Evolutionary conservation across 495 filamentous ascomycete genomes (phyloP).

Genomic region (Oidiodendron maius): DNA sequence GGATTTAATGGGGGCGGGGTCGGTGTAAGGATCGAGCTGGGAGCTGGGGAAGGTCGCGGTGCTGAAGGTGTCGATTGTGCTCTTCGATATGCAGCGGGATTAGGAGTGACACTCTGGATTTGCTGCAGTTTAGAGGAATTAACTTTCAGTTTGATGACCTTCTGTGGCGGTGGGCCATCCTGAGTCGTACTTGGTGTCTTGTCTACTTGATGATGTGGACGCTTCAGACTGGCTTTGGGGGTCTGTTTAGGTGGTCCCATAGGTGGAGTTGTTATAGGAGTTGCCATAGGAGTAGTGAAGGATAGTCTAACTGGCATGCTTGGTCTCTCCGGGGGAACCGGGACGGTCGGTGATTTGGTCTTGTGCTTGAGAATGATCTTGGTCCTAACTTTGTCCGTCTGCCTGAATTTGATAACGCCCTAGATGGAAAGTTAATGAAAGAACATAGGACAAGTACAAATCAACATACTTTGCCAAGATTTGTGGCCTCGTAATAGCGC

Average conservation of each 20-base stretch:
- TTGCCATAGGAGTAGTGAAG: neutral
- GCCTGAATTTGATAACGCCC: conserved; percentile 27
- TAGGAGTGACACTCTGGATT: neutral
- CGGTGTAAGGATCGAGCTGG: neutral
- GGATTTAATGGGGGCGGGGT: neutral
- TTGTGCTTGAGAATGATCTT: conserved; percentile 17
- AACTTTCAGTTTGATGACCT: conserved; percentile 11
- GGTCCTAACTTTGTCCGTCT: conserved; percentile 18
- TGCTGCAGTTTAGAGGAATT: neutral
- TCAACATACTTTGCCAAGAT: conserved; percentile 52
- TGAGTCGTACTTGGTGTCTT: neutral
- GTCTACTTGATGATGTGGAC: neutral
- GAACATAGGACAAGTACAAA: neutral
- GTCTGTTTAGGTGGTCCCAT: conserved; percentile 1
- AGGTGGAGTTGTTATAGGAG: neutral
- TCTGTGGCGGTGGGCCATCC: neutral
- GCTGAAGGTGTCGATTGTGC: neutral
- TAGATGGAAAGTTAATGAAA: conserved; percentile 15
- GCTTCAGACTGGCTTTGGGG: neutral
- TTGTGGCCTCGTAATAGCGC: conserved; percentile 60
- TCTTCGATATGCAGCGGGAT: neutral
- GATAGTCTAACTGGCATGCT: no score
- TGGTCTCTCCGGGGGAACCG: conserved; percentile 4
- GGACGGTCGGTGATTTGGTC: conserved; percentile 12
- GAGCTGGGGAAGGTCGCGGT: neutral